Evolutionary conservation across 768 basidiomycete species (phyloP).

Genomic region (Fibroporia radiculosa): DNA sequence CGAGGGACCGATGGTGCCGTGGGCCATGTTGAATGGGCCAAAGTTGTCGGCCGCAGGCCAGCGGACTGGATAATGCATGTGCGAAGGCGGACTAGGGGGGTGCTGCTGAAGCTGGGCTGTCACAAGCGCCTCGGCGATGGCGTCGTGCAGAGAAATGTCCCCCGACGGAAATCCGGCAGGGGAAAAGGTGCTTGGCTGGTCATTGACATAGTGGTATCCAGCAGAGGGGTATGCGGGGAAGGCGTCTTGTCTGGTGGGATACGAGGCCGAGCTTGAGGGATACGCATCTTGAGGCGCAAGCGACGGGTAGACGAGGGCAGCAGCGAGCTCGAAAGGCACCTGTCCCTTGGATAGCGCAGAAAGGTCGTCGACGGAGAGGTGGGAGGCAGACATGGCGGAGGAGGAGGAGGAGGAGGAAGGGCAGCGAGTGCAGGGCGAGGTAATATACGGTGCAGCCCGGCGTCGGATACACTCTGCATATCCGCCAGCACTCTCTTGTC

Average conservation of each 20-base stretch:
- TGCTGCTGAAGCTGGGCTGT: constrained; percentile 2
- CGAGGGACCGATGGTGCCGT: background rate
- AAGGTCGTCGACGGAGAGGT: constrained; percentile 15
- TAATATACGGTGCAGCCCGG: background rate
- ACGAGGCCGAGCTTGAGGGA: background rate
- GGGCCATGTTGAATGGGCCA: background rate
- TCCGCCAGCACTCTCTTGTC: background rate
- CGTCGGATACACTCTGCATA: background rate
- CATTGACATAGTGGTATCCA: background rate
- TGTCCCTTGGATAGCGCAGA: constrained; percentile 6
- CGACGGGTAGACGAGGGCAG: constrained; percentile 8
- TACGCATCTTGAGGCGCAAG: background rate
- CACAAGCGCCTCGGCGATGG: background rate
- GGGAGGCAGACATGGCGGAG: constrained; percentile 14
- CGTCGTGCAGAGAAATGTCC: background rate
- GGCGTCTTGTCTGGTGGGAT: background rate
- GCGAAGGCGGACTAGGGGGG: constrained; percentile 7
- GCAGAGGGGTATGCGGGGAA: background rate
- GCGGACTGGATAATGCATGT: constrained; percentile 3
- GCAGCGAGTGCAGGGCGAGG: background rate
- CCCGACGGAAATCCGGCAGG: constrained; percentile 3
- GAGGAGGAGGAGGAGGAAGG: background rate
- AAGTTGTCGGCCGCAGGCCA: constrained; percentile 2
- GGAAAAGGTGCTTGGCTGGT: background rate
- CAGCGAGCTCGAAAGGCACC: constrained; percentile 13